Evolutionary conservation across 164 flowering plant species (phyloP).

Genomic region (Magnolia officinalis): DNA sequence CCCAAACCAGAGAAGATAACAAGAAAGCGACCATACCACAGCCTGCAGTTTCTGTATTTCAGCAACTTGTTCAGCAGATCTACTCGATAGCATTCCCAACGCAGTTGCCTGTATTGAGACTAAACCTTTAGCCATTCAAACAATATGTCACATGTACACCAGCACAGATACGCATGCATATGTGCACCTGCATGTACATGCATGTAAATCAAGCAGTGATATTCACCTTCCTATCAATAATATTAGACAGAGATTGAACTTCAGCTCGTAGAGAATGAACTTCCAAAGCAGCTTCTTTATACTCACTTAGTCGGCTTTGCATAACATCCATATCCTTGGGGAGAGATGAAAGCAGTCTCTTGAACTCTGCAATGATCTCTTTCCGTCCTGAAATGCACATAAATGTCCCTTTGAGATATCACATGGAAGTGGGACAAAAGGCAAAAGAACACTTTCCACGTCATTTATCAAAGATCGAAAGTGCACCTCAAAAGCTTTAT

Average conservation of each 20-base stretch:
- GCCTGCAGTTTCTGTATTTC: slow-evolving; percentile 59
- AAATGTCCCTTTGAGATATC: not conserved
- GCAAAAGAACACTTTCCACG: not conserved
- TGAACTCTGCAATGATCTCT: slow-evolving; percentile 77
- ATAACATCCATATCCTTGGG: slow-evolving; percentile 73
- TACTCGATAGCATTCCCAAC: slow-evolving; percentile 43
- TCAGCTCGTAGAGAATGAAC: slow-evolving; percentile 75
- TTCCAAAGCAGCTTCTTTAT: slow-evolving; percentile 74
- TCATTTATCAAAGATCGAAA: not conserved
- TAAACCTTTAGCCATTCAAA: slow-evolving; percentile 3
- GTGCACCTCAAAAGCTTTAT: not conserved
- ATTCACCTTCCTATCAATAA: slow-evolving; percentile 73
- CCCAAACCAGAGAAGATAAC: not conserved
- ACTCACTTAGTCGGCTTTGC: slow-evolving; percentile 67
- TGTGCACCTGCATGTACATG: slow-evolving; percentile 1
- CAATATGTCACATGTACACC: not conserved
- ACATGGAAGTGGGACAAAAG: not conserved
- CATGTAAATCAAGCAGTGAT: not conserved
- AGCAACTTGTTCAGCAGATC: slow-evolving; percentile 51
- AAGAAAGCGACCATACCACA: slow-evolving; percentile 44
- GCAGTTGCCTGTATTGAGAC: slow-evolving; percentile 51
- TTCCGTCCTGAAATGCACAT: slow-evolving; percentile 64
- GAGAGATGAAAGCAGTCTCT: slow-evolving; percentile 72
- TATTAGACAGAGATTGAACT: slow-evolving; percentile 62
- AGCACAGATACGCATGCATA: not conserved